Base-by-base conservation (phyloP, 2,329 filamentous ascomycete species). In the Lasiodiplodia sp. region DNA sequence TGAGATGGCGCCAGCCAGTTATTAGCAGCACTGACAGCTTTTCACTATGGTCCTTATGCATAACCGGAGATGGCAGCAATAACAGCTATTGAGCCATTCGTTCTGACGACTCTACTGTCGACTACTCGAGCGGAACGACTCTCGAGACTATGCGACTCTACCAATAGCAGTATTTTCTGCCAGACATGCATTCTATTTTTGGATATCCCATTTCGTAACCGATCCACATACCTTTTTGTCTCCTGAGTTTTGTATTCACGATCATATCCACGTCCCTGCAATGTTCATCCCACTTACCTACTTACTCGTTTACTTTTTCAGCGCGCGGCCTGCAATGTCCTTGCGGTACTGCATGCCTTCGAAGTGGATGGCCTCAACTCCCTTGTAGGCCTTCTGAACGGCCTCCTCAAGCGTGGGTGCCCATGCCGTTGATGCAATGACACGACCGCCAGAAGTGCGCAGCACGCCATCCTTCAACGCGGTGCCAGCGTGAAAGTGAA, bases 401-500 rank as follows among this genome's bases (percentile, higher is more conserved):
- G 96, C 96, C 65, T 92, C 90, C 74, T 93, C 88, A 1, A 99
- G 87, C 14, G 90, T 92, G 0, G 87, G 85, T 0, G 89, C 91
- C 1, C 90, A 91, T 1, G 94, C 92, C 47, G 92, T 97, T n/a
- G 93, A 90, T 18, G 95, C 94, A 76, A 99, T 97, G 40, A 99
- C 96, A 68, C 96, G 90, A 0, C 96, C 96, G 57, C 96, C 96
- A 0, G 91, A 87, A 0, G 93, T 95, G 75, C 90, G 86, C 23
- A 98, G 84, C 71, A 89, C 84, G 21, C 82, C 83, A 44, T 88
- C 86, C 23, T 83, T 83, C 11, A 87, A 83, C 49, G 86, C 86
- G 2, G 96, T 99, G 34, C 96, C 96, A 5, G 96, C 96, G 77
- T 99, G 96, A 88, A 99, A 99, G 71, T 97, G 88, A 71, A 91